Evolutionary conservation across 2,329 filamentous ascomycete genomes (phyloP).

Genomic region (Xylaria sp.): DNA sequence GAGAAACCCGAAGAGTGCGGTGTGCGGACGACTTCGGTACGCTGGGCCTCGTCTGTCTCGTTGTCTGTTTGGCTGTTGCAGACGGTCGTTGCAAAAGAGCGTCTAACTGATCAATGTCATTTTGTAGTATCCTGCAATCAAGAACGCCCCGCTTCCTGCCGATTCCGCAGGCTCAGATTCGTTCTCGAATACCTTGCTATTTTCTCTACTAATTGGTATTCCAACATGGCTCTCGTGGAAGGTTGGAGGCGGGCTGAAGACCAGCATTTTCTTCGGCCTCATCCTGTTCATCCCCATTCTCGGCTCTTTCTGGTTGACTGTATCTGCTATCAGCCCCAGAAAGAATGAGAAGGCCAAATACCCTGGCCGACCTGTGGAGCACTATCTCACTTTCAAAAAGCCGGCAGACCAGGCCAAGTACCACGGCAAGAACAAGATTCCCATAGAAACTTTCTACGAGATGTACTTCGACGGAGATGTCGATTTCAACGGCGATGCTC

Average conservation of each 20-base stretch:
- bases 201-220: conserved; percentile 74
- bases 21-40: conserved; percentile 65
- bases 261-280: conserved; percentile 85
- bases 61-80: not conserved
- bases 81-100: not conserved
- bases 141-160: conserved; percentile 92
- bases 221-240: conserved; percentile 87
- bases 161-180: conserved; percentile 84
- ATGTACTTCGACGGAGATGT: conserved; percentile 97
- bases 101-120: conserved; percentile 30
- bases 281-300: conserved; percentile 84
- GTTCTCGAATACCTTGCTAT: conserved; percentile 86
- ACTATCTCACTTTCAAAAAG: conserved; percentile 87
- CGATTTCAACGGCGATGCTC: conserved; percentile 91
- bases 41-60: conserved; percentile 42
- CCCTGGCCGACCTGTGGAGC: conserved; percentile 87
- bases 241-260: conserved; percentile 86
- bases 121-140: conserved; percentile 82
- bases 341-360: conserved; percentile 92
- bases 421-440: conserved; percentile 81
- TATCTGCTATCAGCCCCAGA: conserved; percentile 84
- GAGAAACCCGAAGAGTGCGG: conserved; percentile 66
- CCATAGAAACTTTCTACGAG: conserved; percentile 94
- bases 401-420: conserved; percentile 72
- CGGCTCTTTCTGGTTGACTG: conserved; percentile 81